A percentile compares a stretch with the other conserved stretches of the same genome.
Conservation (phyloP, 371 early-diverging fungal species). For the Syncephalastrum sp. region DNA sequence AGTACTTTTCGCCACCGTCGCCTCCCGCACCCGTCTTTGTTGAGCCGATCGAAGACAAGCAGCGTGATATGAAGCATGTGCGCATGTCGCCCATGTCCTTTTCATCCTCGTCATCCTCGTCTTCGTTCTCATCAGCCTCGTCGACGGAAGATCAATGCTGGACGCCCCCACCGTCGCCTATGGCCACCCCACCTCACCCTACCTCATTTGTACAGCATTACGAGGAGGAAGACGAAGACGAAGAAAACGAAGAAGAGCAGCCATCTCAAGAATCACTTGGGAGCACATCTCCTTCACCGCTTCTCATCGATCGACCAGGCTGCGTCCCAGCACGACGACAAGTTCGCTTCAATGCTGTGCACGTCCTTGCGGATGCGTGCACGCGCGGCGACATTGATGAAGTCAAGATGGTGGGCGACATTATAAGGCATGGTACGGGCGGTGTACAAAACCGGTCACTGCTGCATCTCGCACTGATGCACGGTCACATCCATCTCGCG, state of each 20-base stretch:
- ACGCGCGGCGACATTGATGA: conserved; percentile 35
- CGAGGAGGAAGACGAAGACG: neutral
- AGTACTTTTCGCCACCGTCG: too few relatives aligned
- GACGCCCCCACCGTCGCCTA: conserved; percentile 18
- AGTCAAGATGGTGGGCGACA: conserved; percentile 2
- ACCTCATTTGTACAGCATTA: neutral
- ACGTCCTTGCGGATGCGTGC: conserved; percentile 42
- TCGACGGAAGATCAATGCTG: conserved; percentile 16
- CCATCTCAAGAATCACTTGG: too few relatives aligned
- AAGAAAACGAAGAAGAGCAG: too few relatives aligned
- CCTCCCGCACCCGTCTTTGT: too few relatives aligned
- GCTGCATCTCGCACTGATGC: conserved; percentile 40
- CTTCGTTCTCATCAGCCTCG: conserved; percentile 18
- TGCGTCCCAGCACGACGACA: conserved; percentile 9
- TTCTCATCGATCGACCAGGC: conserved; percentile 1
- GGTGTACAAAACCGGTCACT: conserved; percentile 20
- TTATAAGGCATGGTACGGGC: conserved; percentile 3
- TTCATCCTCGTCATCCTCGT: conserved; percentile 16
- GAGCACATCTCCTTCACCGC: conserved; percentile 5
- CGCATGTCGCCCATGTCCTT: conserved; percentile 16
- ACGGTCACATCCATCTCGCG: conserved; percentile 34
- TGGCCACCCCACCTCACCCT: conserved; percentile 12
- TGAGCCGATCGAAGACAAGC: conserved; percentile 2
- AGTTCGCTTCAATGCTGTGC: conserved; percentile 38
- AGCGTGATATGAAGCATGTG: conserved; percentile 1